These are phyloP conservation scores for Fermentozyma sake DNA, from an alignment of 1,139 yeast genomes.

Conservation along the genomic window DNA sequence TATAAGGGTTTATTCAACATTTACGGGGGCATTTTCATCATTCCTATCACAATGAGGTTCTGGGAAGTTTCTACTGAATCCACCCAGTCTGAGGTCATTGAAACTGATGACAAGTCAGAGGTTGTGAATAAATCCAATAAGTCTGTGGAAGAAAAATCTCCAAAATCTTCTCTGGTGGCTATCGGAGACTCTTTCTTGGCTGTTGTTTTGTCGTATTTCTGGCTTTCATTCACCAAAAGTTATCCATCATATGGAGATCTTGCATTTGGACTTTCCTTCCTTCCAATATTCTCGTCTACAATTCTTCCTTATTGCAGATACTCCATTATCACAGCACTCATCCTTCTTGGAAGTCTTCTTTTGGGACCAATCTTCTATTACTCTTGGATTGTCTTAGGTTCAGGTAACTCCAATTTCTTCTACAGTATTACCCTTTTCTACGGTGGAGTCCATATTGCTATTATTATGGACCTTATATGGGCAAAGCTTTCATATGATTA, in stretches of 20 bases:
- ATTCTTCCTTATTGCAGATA: conserved; percentile 32
- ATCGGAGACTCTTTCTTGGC: conserved; percentile 68
- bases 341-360: conserved; percentile 33
- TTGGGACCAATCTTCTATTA: conserved; percentile 89
- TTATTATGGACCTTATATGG: conserved; percentile 80
- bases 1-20: conserved; percentile 81
- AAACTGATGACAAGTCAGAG: too few relatives aligned
- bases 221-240: conserved; percentile 72
- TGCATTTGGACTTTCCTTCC: conserved; percentile 59
- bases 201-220: conserved; percentile 54
- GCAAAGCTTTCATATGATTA: conserved; percentile 71
- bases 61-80: conserved; percentile 19
- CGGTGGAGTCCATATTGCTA: conserved; percentile 64
- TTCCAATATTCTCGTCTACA: conserved; percentile 52
- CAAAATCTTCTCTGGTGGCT: conserved; percentile 6
- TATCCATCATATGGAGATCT: conserved; percentile 88
- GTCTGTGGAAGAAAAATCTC: too few relatives aligned
- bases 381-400: conserved; percentile 91
- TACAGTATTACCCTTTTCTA: conserved; percentile 88
- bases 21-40: conserved; percentile 59
- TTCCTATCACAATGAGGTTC: conserved; percentile 75
- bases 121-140: too few relatives aligned
- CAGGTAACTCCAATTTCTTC: conserved; percentile 94
- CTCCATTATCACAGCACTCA: conserved; percentile 31
- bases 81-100: too few relatives aligned